A percentile compares a stretch with the other conserved stretches of the same genome.
phyloP scores from a whole-genome alignment of 768 basidiomycete genomes.

The Chiua virens region DNA sequence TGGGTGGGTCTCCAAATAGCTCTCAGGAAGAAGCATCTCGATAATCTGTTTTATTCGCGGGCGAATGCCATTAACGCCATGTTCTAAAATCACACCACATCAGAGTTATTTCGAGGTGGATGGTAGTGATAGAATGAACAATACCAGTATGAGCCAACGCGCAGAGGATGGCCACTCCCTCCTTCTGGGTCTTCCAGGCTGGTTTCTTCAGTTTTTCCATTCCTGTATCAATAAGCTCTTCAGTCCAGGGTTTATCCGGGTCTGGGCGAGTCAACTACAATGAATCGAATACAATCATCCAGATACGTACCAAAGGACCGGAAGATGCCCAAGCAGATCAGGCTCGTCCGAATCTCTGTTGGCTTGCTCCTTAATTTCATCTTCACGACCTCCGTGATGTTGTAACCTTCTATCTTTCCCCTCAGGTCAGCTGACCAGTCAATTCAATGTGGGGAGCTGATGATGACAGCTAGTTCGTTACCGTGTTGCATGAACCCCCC shows the following conservation, averaged over 20 bases:
- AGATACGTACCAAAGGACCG: neutral
- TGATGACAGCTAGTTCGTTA: neutral
- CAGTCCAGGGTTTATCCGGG: neutral
- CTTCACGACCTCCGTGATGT: slow-evolving; percentile 2
- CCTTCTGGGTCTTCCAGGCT: slow-evolving; percentile 20
- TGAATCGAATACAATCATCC: too few relatives aligned
- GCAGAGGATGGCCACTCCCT: slow-evolving; percentile 18
- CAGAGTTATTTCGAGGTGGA: neutral
- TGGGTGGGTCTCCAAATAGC: slow-evolving; percentile 1
- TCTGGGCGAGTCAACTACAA: neutral
- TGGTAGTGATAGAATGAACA: neutral
- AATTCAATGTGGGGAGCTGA: neutral
- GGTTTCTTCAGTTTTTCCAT: neutral
- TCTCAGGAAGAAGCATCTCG: slow-evolving; percentile 14
- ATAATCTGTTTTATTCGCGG: slow-evolving; percentile 4
- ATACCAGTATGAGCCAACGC: slow-evolving; percentile 21
- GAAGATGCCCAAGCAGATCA: slow-evolving; percentile 5
- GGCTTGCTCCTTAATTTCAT: neutral
- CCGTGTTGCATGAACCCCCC: slow-evolving; percentile 1
- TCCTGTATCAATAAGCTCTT: neutral
- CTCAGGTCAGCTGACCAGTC: neutral
- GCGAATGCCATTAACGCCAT: slow-evolving; percentile 7
- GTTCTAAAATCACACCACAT: slow-evolving; percentile 1
- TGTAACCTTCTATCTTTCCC: neutral
- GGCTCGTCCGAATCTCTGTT: slow-evolving; percentile 4